A percentile compares a stretch with the other conserved stretches of the same genome.
These are phyloP conservation scores for Oryza glumipatula DNA, from an alignment of 176 grass and related monocot species.

Conservation along the genomic window DNA sequence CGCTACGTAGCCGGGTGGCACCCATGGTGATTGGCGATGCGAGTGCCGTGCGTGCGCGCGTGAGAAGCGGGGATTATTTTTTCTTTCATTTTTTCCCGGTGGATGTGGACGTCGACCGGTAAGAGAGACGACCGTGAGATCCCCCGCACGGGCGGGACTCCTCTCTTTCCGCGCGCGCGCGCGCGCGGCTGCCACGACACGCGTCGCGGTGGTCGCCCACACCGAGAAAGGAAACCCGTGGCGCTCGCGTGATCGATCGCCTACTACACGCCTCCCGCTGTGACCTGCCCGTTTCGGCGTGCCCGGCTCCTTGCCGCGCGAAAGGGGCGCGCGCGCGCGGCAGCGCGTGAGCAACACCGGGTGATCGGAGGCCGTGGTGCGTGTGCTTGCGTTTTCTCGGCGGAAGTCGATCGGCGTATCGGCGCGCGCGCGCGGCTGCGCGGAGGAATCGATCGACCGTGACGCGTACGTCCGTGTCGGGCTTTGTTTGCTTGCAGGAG, in stretches of 20 bases:
- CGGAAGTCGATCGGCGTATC: neutral
- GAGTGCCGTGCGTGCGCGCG: too few species aligned
- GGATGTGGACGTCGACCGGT: neutral
- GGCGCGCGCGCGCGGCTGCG: too few species aligned
- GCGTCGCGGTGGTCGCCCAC: constrained; percentile 33
- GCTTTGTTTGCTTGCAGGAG: neutral
- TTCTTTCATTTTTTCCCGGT: neutral
- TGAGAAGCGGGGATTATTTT: neutral
- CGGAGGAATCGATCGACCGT: neutral
- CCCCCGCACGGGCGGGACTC: neutral
- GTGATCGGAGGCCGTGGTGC: too few species aligned
- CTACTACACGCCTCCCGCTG: neutral
- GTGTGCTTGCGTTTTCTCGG: neutral
- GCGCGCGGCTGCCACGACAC: constrained; percentile 17
- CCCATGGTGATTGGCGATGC: neutral
- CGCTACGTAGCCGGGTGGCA: neutral
- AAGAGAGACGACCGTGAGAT: neutral
- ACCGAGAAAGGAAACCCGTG: neutral
- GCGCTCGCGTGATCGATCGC: neutral
- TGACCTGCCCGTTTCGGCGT: constrained; percentile 34
- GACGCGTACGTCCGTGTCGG: neutral
- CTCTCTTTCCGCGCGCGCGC: neutral
- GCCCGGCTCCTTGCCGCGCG: neutral
- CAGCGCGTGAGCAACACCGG: too few species aligned
- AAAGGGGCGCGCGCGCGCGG: too few species aligned